A percentile compares a stretch with the other conserved stretches of the same genome.
These are phyloP conservation scores for Crithidia expoeki DNA, from an alignment of 208 protist genomes.

Conservation along the genomic window DNA sequence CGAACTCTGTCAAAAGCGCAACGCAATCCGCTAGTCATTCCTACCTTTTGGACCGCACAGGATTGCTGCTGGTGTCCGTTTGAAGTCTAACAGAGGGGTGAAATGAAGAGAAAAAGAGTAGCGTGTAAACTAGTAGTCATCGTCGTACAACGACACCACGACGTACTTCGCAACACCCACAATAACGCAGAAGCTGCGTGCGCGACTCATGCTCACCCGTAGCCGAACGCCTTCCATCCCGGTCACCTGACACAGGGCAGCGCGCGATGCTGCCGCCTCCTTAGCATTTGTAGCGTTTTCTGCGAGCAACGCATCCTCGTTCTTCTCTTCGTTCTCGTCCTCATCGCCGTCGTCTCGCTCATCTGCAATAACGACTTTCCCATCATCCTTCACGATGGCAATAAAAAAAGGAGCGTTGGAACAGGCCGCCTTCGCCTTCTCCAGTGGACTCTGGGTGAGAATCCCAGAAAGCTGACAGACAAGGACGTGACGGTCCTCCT, in stretches of 20 bases:
- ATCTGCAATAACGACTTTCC: slow-evolving; percentile 25
- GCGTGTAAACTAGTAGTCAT: slow-evolving; percentile 20
- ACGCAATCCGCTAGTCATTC: too few relatives aligned
- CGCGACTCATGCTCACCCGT: slow-evolving; percentile 58
- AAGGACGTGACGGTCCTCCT: slow-evolving; percentile 50
- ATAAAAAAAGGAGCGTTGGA: slow-evolving; percentile 38
- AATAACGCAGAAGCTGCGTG: slow-evolving; percentile 72
- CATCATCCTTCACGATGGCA: slow-evolving; percentile 47
- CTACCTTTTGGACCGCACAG: neutral
- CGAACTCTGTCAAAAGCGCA: too few relatives aligned
- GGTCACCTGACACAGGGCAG: slow-evolving; percentile 43
- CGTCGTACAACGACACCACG: slow-evolving; percentile 73
- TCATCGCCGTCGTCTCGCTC: slow-evolving; percentile 41
- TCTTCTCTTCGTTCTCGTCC: slow-evolving; percentile 15
- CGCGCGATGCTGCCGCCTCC: neutral
- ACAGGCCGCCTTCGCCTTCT: neutral
- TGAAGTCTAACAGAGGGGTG: too few relatives aligned
- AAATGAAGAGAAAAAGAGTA: too few relatives aligned
- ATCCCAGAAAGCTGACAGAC: slow-evolving; percentile 25
- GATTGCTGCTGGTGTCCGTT: slow-evolving; percentile 6
- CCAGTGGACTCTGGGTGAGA: neutral
- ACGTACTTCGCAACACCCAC: slow-evolving; percentile 63
- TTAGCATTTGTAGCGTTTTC: neutral
- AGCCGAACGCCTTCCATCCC: slow-evolving; percentile 50
- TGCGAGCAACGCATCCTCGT: neutral